Base-by-base conservation (phyloP, 192 early-diverging fungal genomes). In the Coemansia sp. region DNA sequence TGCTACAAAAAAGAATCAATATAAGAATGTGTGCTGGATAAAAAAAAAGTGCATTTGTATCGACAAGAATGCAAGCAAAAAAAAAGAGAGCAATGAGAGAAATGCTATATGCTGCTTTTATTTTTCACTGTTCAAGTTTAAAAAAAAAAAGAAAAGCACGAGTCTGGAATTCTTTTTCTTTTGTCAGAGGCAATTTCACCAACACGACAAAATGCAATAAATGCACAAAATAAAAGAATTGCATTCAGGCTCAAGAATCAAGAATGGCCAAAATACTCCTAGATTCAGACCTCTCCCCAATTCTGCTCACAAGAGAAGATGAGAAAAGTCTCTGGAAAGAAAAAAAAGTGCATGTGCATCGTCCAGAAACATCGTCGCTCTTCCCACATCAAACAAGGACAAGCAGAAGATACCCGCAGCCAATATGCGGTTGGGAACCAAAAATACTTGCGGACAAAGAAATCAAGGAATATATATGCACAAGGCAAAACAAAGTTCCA, bases 111-210 rank as follows among this genome's bases (percentile, higher is more conserved):
- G 33, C n/a, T 21, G 8, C 16, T 39, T 34, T 35, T 9, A 20
- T 59, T 34, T 40, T 59, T 34, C 56, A 40, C 39, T 59, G 35
- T n/a, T n/a, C n/a, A n/a, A n/a, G n/a, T n/a, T n/a, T n/a, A n/a
- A n/a, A n/a, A n/a, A n/a, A n/a, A n/a, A n/a, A n/a, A n/a, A n/a
- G n/a, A n/a, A n/a, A n/a, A n/a, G n/a, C n/a, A n/a, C n/a, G 10
- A 20, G 21, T 37, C 34, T 40, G 21, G 18, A 58, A 29, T 58
- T 2, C 56, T n/a, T 46, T 46, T 46, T 46, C 20, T 20, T 7
- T 46, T 46, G 18, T 46, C 18, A 40, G 39, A 40, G n/a, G n/a
- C n/a, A n/a, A n/a, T n/a, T n/a, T n/a, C n/a, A n/a, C n/a, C n/a
- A n/a, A n/a, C n/a, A n/a, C n/a, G 10, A 40, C 9, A 40, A 39